Conservation (phyloP, 2,329 filamentous ascomycete genomes). For the Cladosporium cucumerinum region DNA sequence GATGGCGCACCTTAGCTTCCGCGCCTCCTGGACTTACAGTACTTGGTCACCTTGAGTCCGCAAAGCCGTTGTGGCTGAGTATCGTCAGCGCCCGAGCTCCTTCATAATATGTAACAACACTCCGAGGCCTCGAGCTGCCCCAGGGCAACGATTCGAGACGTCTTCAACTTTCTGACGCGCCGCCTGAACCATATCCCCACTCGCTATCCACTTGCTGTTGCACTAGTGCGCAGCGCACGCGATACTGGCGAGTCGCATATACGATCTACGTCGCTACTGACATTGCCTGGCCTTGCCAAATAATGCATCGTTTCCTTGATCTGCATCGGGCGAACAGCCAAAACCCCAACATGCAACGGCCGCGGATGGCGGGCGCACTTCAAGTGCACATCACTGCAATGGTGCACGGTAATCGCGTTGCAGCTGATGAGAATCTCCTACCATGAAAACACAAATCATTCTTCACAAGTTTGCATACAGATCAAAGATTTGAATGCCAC, state of each 20-base stretch:
- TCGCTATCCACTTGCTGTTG: background rate
- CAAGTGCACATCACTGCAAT: no score
- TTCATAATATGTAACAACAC: background rate
- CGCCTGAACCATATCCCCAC: slow-evolving; percentile 11
- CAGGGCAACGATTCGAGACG: slow-evolving; percentile 12
- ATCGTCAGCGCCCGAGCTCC: slow-evolving; percentile 4
- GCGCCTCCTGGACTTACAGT: background rate
- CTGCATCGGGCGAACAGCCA: background rate
- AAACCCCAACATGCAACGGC: background rate
- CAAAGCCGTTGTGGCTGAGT: slow-evolving; percentile 5
- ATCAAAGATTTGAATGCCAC: background rate
- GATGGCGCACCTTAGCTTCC: background rate
- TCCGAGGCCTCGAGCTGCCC: background rate
- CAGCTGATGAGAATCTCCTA: background rate
- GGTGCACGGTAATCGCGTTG: background rate
- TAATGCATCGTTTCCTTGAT: background rate
- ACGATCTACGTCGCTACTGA: no score
- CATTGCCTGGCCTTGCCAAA: no score
- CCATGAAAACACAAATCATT: background rate
- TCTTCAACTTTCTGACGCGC: slow-evolving; percentile 11
- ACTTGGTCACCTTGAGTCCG: background rate
- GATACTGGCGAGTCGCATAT: background rate
- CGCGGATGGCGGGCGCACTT: no score
- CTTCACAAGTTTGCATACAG: background rate
- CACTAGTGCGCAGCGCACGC: background rate